These are phyloP conservation scores for Leccinum pellstonianum DNA, from an alignment of 768 basidiomycete genomes.

Conservation along the genomic window DNA sequence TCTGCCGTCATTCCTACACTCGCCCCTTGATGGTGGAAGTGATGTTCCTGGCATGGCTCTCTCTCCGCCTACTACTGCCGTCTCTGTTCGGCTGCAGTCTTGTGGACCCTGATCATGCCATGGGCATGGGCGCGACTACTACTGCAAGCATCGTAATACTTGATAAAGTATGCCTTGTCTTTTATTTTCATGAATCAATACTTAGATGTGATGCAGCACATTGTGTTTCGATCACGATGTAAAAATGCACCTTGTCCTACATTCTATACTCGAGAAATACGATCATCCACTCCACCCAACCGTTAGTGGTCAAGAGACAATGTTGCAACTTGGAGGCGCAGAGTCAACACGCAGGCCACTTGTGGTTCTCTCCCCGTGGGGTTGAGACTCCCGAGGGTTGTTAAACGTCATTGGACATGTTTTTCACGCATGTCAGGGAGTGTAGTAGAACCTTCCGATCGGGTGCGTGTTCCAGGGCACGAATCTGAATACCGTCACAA, in stretches of 20 bases:
- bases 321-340: neutral
- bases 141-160: neutral
- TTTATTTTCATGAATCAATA: neutral
- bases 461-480: neutral
- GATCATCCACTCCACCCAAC: neutral
- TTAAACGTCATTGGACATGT: neutral
- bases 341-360: neutral
- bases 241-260: neutral
- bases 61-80: neutral
- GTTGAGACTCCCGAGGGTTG: neutral
- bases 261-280: neutral
- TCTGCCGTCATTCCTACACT: neutral
- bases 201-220: neutral
- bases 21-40: neutral
- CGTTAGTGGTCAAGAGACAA: neutral
- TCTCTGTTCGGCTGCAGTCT: neutral
- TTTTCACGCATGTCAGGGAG: neutral
- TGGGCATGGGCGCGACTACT: neutral
- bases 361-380: neutral
- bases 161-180: neutral
- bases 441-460: neutral
- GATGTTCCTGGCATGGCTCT: neutral
- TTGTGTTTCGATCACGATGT: neutral
- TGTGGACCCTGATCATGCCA: neutral
- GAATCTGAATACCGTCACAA: neutral